Evolutionary conservation across 352 stramenopile species (phyloP), one percentile per base, ranked within the genome.

Genomic region (Elongisporangium prolatum): DNA sequence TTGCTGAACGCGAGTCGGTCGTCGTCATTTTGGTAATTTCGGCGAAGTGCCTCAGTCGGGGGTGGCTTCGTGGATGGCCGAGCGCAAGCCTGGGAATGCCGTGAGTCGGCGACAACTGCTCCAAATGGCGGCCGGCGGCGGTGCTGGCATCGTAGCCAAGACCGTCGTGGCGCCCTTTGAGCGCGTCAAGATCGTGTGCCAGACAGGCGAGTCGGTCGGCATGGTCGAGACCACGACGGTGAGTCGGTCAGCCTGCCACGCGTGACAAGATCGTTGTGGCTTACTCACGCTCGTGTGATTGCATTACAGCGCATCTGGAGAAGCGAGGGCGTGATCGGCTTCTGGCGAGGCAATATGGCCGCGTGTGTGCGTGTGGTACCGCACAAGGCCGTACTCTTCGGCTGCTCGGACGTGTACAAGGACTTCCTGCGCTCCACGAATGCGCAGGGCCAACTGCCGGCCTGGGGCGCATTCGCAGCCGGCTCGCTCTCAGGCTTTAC

Each of bases 341-440:
- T 90, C 56, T 93, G 81, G 81, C 74, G 84, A 4, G 84, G 84
- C 60, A 93, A 93, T 59, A 58, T 77, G 50, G 80, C 84, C 2
- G 82, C 81, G 24, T 93, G 84, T 40, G 80, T 91, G 64, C 78
- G 84, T 25, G 77, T 93, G n/a, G 68, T 93, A 38, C 84, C 84
- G 6, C 79, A 91, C 65, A 93, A 91, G 48, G 84, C 80, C 5
- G 70, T 93, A 13, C 72, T 91, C 50, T 96, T 96, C 62, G 83
- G 75, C 47, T 94, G 84, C 56, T 93, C 86, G 21, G 88, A 96
- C 71, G 75, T 88, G 13, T 96, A 94, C 72, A 95, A 95, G 65
- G 81, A 91, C 50, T 40, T 86, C 6, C 83, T 94, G 60, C 69
- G 77, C 11, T 60, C 56, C 3, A 61, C 71, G 55, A 56, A 83